These are phyloP conservation scores for Inga leiocalycina DNA, from an alignment of 306 rosid genomes.

Conservation along the genomic window DNA sequence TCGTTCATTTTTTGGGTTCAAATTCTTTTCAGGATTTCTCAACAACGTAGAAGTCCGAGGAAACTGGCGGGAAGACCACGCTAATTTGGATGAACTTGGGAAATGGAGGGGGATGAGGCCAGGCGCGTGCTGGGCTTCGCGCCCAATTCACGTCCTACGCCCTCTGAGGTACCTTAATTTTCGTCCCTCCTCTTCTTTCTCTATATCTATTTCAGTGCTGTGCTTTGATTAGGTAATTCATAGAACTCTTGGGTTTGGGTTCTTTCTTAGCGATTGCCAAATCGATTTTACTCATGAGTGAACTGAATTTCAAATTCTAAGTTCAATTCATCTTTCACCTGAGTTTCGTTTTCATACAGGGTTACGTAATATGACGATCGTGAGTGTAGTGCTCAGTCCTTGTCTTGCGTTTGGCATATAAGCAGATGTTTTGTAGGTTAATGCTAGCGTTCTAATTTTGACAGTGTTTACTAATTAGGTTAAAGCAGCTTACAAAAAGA, in stretches of 20 bases:
- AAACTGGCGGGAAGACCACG: not conserved
- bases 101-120: slow-evolving; percentile 64
- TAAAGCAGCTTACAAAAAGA: slow-evolving; percentile 73
- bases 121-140: slow-evolving; percentile 63
- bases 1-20: too few relatives aligned
- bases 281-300: slow-evolving; percentile 10
- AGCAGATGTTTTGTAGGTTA: slow-evolving; percentile 19
- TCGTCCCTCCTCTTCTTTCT: not conserved
- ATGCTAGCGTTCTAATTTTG: slow-evolving; percentile 16
- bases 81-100: not conserved
- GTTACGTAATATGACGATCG: not conserved
- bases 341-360: not conserved
- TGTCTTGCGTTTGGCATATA: not conserved
- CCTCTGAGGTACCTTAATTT: slow-evolving; percentile 43
- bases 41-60: not conserved
- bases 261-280: not conserved
- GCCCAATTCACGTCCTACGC: slow-evolving; percentile 55
- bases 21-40: not conserved
- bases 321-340: not conserved
- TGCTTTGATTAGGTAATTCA: not conserved
- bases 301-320: slow-evolving; percentile 29
- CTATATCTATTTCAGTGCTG: not conserved
- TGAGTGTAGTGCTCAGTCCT: not conserved
- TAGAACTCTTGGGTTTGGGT: slow-evolving; percentile 21
- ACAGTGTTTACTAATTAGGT: slow-evolving; percentile 43